A percentile compares a stretch with the other conserved stretches of the same genome.
These are phyloP conservation scores for Cladophialophora exuberans DNA, from an alignment of 2,329 filamentous ascomycete genomes.

Conservation along the genomic window DNA sequence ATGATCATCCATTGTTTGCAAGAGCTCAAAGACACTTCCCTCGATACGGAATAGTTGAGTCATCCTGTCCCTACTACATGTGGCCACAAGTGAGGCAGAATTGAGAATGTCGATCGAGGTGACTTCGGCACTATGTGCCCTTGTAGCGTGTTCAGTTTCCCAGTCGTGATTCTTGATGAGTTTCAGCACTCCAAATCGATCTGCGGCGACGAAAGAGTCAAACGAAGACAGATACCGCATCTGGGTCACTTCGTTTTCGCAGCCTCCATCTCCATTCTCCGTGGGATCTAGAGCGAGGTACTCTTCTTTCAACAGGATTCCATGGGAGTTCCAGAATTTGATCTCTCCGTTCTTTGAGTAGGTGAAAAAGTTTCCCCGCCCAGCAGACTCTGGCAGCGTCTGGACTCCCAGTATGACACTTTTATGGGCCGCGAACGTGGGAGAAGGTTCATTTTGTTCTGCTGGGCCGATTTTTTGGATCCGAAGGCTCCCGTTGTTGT, in stretches of 20 bases:
- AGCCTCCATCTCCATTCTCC: conserved; percentile 47
- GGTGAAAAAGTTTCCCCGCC: conserved; percentile 75
- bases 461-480: conserved; percentile 49
- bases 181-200: conserved; percentile 79
- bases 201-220: conserved; percentile 75
- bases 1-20: conserved; percentile 92
- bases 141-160: conserved; percentile 69
- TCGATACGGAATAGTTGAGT: conserved; percentile 79
- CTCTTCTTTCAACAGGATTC: conserved; percentile 66
- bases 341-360: conserved; percentile 84
- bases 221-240: conserved; percentile 64
- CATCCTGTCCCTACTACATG: conserved; percentile 86
- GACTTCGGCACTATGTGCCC: conserved; percentile 85
- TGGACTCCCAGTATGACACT: conserved; percentile 72
- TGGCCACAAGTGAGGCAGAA: conserved; percentile 70
- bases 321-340: conserved; percentile 79
- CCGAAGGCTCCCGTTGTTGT: conserved; percentile 74
- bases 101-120: conserved; percentile 75
- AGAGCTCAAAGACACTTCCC: conserved; percentile 67
- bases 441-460: conserved; percentile 36
- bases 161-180: conserved; percentile 52
- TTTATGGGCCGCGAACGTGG: conserved; percentile 58
- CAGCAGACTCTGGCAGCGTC: conserved; percentile 63
- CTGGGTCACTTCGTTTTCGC: conserved; percentile 61
- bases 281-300: conserved; percentile 71